These are phyloP conservation scores for Alternaria brassicae DNA, from an alignment of 2,329 filamentous ascomycete species.

Conservation along the genomic window DNA sequence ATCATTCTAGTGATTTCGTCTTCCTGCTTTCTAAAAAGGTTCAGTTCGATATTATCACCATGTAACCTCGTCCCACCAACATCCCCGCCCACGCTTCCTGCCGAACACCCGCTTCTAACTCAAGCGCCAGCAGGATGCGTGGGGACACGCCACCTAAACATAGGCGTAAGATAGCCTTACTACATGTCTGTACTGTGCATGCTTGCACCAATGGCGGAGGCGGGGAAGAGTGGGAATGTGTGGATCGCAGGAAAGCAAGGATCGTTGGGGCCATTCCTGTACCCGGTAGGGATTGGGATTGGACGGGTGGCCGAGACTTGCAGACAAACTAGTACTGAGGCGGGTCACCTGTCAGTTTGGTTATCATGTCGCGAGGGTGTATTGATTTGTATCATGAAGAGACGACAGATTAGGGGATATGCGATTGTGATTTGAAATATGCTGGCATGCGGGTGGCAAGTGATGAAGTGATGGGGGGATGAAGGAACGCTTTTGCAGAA, in stretches of 20 bases:
- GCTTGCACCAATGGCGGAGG: slow-evolving; percentile 2
- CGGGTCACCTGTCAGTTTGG: background rate
- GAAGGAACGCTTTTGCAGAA: background rate
- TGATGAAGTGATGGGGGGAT: background rate
- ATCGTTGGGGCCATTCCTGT: slow-evolving; percentile 1
- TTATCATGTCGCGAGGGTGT: background rate
- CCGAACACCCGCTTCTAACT: background rate
- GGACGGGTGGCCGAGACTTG: slow-evolving; percentile 7
- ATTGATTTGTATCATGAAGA: background rate
- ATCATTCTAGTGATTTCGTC: background rate
- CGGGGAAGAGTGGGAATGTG: background rate
- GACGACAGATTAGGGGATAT: background rate
- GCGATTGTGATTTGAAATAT: background rate
- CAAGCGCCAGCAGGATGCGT: slow-evolving; percentile 4
- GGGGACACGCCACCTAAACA: slow-evolving; percentile 17
- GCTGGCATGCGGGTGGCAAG: background rate
- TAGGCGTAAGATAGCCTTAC: slow-evolving; percentile 4
- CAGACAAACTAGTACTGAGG: slow-evolving; percentile 7
- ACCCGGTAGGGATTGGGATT: background rate
- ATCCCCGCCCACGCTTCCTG: background rate
- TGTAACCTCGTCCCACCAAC: background rate
- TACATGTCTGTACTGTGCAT: background rate
- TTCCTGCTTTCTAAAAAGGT: background rate
- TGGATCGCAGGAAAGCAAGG: background rate
- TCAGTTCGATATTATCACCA: background rate